Percentiles rank a stretch among this genome's conserved stretches.
Evolutionary conservation across 2,329 filamentous ascomycete genomes (phyloP).

Genomic region (Grosmannia clavigera): DNA sequence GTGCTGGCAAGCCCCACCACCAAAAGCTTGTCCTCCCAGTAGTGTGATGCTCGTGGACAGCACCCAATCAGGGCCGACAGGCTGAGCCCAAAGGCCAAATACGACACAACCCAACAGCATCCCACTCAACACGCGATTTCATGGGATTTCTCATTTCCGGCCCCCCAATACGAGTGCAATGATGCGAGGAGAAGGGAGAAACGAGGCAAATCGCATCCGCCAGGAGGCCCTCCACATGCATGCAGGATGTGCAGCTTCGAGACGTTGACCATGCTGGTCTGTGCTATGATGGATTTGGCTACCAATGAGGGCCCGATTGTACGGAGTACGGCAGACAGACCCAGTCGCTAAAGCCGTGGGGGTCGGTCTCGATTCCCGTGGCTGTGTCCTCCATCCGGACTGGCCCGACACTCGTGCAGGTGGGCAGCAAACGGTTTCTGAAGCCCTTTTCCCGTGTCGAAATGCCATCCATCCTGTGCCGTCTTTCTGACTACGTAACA

Average conservation of each 20-base stretch:
- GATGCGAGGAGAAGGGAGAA: not conserved
- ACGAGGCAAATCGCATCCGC: not conserved
- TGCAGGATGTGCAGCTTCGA: not conserved
- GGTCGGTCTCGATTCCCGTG: not conserved
- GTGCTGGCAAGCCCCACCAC: not conserved
- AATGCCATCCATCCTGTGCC: not conserved
- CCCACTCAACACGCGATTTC: conserved; percentile 1
- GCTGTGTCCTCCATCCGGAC: not conserved
- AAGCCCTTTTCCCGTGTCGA: no score
- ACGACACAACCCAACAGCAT: not conserved
- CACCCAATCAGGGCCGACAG: not conserved
- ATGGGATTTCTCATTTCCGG: not conserved
- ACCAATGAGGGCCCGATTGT: not conserved
- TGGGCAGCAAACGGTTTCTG: no score
- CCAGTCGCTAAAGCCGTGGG: not conserved
- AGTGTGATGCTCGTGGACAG: not conserved
- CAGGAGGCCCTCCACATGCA: no score
- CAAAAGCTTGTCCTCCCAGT: conserved; percentile 1
- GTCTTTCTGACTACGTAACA: not conserved
- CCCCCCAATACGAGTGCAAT: not conserved
- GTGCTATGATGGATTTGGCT: not conserved
- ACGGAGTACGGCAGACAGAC: not conserved
- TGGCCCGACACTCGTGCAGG: not conserved
- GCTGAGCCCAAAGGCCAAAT: not conserved
- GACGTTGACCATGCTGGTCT: not conserved